A percentile compares a stretch with the other conserved stretches of the same genome.
Evolutionary conservation across 1,284 basidiomycete genomes (phyloP).

Genomic region (Trametes polyzona): DNA sequence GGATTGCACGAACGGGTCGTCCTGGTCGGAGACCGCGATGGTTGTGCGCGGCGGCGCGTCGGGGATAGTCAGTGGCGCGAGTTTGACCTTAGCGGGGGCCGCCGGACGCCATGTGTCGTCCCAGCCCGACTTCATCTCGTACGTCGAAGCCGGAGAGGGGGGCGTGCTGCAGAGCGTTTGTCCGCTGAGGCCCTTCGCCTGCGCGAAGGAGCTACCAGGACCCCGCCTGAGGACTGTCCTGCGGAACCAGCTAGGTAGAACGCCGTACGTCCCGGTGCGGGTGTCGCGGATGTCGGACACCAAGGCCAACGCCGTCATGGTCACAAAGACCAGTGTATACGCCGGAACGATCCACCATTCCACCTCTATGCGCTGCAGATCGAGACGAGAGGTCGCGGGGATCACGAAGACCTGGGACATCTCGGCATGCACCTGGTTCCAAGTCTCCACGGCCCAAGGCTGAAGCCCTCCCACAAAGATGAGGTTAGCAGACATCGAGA

Average conservation of each 20-base stretch:
- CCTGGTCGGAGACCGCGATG: conserved; percentile 37
- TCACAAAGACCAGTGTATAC: conserved; percentile 44
- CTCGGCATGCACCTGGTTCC: conserved; percentile 41
- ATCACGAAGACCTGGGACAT: conserved; percentile 34
- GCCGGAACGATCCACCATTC: conserved; percentile 47
- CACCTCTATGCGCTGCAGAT: conserved; percentile 29
- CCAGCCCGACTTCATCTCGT: conserved; percentile 52
- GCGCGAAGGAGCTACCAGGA: conserved; percentile 33
- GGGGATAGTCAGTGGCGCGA: conserved; percentile 28
- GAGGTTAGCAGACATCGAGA: conserved; percentile 41
- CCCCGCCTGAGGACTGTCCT: conserved; percentile 19
- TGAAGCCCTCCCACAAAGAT: conserved; percentile 42
- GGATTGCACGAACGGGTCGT: conserved; percentile 51
- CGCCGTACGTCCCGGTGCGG: conserved; percentile 33
- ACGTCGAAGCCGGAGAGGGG: conserved; percentile 29
- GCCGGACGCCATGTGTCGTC: conserved; percentile 51
- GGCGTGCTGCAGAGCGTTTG: conserved; percentile 22
- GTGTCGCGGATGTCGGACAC: conserved; percentile 28
- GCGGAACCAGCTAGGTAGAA: conserved; percentile 29
- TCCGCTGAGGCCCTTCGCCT: conserved; percentile 15
- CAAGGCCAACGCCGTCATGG: conserved; percentile 28
- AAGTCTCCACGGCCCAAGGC: conserved; percentile 31
- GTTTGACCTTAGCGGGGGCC: conserved; percentile 28
- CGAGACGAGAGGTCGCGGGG: conserved; percentile 16
- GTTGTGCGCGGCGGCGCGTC: conserved; percentile 30